Conservation (phyloP, 2,329 filamentous ascomycete genomes). For the Verticillium nubilum region DNA sequence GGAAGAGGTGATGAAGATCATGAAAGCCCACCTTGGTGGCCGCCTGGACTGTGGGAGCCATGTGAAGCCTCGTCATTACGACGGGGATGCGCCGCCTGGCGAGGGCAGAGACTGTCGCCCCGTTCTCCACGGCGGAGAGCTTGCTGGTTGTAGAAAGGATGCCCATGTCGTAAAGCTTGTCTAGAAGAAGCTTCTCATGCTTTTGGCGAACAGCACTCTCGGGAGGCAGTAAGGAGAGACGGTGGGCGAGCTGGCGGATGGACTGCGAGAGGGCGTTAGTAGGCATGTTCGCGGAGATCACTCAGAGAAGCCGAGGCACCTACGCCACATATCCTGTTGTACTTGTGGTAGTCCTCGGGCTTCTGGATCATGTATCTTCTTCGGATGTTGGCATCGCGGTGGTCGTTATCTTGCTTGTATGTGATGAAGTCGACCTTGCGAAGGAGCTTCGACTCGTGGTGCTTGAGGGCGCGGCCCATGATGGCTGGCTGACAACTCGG, state of each 20-base stretch:
- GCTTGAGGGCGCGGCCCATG: slow-evolving; percentile 95
- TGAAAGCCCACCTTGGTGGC: slow-evolving; percentile 50
- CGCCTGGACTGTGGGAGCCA: slow-evolving; percentile 86
- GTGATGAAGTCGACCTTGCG: slow-evolving; percentile 91
- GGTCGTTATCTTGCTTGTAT: slow-evolving; percentile 82
- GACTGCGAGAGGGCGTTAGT: slow-evolving; percentile 45
- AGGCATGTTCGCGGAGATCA: not conserved
- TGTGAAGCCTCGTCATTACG: slow-evolving; percentile 82
- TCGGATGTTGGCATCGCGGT: slow-evolving; percentile 75
- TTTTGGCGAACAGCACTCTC: slow-evolving; percentile 73
- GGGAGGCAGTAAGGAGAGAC: slow-evolving; percentile 75
- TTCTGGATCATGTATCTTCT: slow-evolving; percentile 90
- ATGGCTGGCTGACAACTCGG: not conserved
- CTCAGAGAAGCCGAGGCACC: slow-evolving; percentile 18
- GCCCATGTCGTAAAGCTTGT: slow-evolving; percentile 92
- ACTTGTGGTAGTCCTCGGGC: slow-evolving; percentile 73
- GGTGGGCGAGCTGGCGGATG: slow-evolving; percentile 85
- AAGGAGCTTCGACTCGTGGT: slow-evolving; percentile 94
- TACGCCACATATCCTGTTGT: slow-evolving; percentile 63
- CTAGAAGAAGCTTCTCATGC: slow-evolving; percentile 79
- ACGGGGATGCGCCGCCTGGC: slow-evolving; percentile 79
- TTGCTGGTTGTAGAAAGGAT: slow-evolving; percentile 71
- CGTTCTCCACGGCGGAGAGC: slow-evolving; percentile 79
- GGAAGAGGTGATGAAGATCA: not conserved
- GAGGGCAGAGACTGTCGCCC: slow-evolving; percentile 84